phyloP scores from a whole-genome alignment of 306 rosid species.

The Amphicarpaea edgeworthii region DNA sequence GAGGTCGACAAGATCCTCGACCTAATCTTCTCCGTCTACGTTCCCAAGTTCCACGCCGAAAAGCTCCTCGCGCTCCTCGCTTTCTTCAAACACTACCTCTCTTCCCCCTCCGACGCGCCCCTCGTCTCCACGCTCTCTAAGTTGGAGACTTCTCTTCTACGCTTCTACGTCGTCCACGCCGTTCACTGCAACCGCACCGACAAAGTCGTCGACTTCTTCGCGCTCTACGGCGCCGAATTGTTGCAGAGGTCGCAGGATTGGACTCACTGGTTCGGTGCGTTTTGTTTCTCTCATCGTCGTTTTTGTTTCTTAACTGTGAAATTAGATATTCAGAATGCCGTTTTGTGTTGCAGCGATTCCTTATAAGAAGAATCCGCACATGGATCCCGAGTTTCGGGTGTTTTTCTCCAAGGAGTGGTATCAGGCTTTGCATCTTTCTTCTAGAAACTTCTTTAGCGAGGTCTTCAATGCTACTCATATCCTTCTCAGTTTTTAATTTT shows the following conservation, averaged over 20 bases:
- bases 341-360: constrained; percentile 82
- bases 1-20: constrained; percentile 84
- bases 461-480: constrained; percentile 95
- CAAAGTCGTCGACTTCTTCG: constrained; percentile 73
- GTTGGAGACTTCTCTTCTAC: constrained; percentile 77
- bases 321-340: constrained; percentile 38
- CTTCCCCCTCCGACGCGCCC: constrained; percentile 64
- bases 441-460: constrained; percentile 89
- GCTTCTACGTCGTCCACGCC: constrained; percentile 75
- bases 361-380: constrained; percentile 75
- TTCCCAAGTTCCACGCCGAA: constrained; percentile 79
- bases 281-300: background rate
- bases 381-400: constrained; percentile 77
- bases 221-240: constrained; percentile 70
- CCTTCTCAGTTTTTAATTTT: constrained; percentile 52
- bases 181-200: constrained; percentile 64
- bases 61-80: constrained; percentile 66
- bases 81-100: constrained; percentile 85
- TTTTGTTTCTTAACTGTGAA: background rate
- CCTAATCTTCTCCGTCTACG: constrained; percentile 76
- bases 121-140: constrained; percentile 60
- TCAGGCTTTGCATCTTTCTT: constrained; percentile 85
- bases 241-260: constrained; percentile 74
- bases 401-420: constrained; percentile 91
- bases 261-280: constrained; percentile 96